Conservation (phyloP, 768 basidiomycete species). For the Phallus indusiatus region DNA sequence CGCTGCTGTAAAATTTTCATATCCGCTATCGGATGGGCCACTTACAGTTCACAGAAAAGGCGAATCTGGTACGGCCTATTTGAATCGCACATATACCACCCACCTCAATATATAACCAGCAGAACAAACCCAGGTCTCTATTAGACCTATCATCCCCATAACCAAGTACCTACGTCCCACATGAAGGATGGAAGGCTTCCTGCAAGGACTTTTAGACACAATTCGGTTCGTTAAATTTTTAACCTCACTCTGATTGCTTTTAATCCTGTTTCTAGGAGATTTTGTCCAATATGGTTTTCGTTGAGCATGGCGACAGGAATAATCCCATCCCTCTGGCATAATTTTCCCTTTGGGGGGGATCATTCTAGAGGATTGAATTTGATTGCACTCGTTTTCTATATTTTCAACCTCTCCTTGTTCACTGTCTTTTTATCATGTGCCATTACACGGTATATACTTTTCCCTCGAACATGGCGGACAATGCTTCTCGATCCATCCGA, state of each 20-base stretch:
- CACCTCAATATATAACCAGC: too few species aligned
- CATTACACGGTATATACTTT: slow-evolving; percentile 40
- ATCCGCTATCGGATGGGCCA: not conserved
- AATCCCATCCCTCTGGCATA: slow-evolving; percentile 45
- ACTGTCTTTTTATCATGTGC: slow-evolving; percentile 36
- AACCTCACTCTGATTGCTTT: not conserved
- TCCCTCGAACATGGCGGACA: slow-evolving; percentile 28
- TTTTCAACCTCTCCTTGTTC: slow-evolving; percentile 50
- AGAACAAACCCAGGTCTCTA: not conserved
- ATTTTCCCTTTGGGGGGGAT: slow-evolving; percentile 42
- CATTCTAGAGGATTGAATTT: slow-evolving; percentile 29
- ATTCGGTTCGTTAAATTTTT: not conserved
- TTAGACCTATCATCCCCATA: too few species aligned
- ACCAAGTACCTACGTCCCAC: too few species aligned
- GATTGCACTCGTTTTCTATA: slow-evolving; percentile 43
- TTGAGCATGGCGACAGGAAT: slow-evolving; percentile 31
- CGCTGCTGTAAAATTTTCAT: not conserved
- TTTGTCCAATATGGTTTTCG: not conserved
- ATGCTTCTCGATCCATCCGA: slow-evolving; percentile 42
- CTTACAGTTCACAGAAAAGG: not conserved
- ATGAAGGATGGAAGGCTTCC: not conserved
- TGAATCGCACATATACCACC: not conserved
- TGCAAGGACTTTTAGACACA: not conserved
- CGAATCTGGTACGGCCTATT: not conserved
- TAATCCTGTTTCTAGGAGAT: not conserved